Percentiles rank a stretch among this genome's conserved stretches.
Evolutionary conservation across 495 filamentous ascomycete species (phyloP).

Genomic region (Penicillium turbatum): DNA sequence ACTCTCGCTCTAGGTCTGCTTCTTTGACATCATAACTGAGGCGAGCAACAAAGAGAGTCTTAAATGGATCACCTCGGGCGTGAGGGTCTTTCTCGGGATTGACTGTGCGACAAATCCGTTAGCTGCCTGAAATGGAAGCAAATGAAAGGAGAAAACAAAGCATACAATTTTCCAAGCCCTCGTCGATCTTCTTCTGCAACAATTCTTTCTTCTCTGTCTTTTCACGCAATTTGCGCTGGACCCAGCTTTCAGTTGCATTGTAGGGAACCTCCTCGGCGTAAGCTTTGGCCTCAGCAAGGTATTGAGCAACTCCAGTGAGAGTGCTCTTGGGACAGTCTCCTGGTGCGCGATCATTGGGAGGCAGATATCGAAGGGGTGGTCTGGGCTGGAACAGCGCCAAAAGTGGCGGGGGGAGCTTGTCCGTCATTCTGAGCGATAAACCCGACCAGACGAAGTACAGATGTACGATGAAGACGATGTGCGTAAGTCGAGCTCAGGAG

Average conservation of each 20-base stretch:
- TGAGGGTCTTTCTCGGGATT: constrained; percentile 69
- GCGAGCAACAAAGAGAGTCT: constrained; percentile 87
- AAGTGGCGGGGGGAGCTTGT: constrained; percentile 89
- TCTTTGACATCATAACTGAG: constrained; percentile 85
- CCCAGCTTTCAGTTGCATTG: constrained; percentile 84
- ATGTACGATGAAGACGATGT: constrained; percentile 10
- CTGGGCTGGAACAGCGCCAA: constrained; percentile 92
- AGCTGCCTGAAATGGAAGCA: neutral
- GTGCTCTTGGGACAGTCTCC: constrained; percentile 67
- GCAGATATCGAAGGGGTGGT: constrained; percentile 84
- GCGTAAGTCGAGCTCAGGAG: constrained; percentile 20
- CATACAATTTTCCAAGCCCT: constrained; percentile 69
- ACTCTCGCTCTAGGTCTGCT: constrained; percentile 88
- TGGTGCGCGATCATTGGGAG: constrained; percentile 75
- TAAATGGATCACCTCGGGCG: constrained; percentile 88
- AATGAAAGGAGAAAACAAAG: constrained; percentile 6
- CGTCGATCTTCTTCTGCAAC: constrained; percentile 57
- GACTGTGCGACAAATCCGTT: constrained; percentile 40
- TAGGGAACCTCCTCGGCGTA: constrained; percentile 72
- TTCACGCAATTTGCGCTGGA: constrained; percentile 76
- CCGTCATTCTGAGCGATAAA: constrained; percentile 64
- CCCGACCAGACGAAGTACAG: neutral
- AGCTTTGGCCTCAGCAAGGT: constrained; percentile 61
- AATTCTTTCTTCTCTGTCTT: constrained; percentile 71
- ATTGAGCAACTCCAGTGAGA: constrained; percentile 69